A percentile compares a stretch with the other conserved stretches of the same genome.
Conservation (phyloP, 2,329 filamentous ascomycete genomes). For the Fusarium domesticum region DNA sequence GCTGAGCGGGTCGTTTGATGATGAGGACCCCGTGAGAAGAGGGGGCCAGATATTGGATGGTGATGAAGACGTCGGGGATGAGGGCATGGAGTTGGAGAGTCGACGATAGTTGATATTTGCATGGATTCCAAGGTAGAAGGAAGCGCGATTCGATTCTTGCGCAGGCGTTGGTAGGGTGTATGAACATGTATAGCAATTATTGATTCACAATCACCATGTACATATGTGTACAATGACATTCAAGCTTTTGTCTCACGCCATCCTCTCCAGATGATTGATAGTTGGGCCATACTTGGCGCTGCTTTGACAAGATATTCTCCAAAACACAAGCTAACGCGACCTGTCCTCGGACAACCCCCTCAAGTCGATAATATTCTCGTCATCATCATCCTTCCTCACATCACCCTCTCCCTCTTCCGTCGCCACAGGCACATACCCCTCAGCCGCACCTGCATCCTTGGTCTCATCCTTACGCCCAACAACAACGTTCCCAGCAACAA, state of each 20-base stretch:
- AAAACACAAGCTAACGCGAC: conserved; percentile 7
- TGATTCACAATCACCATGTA: neutral
- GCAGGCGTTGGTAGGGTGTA: conserved; percentile 22
- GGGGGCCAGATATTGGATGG: conserved; percentile 42
- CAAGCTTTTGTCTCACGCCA: too few species aligned
- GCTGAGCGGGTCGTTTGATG: conserved; percentile 42
- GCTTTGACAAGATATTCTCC: too few species aligned
- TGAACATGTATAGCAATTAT: conserved; percentile 3
- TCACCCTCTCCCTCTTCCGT: conserved; percentile 21
- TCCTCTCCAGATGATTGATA: too few species aligned
- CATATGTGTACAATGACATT: neutral
- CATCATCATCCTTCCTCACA: conserved; percentile 28
- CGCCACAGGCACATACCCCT: conserved; percentile 32
- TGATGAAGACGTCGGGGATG: conserved; percentile 41
- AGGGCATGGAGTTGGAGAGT: conserved; percentile 44
- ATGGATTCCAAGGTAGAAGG: conserved; percentile 14
- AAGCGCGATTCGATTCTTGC: conserved; percentile 14
- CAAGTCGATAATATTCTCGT: conserved; percentile 38
- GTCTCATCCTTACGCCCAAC: conserved; percentile 67
- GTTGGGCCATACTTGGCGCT: too few species aligned
- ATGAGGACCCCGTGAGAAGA: conserved; percentile 43
- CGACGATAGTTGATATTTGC: conserved; percentile 24
- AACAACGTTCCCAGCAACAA: conserved; percentile 75
- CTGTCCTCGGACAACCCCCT: conserved; percentile 26
- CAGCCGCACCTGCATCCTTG: conserved; percentile 21